Percentiles rank a stretch among this genome's conserved stretches.
These are phyloP conservation scores for Cyclospora cayetanensis DNA, from an alignment of 169 alveolate species.

Conservation along the genomic window DNA sequence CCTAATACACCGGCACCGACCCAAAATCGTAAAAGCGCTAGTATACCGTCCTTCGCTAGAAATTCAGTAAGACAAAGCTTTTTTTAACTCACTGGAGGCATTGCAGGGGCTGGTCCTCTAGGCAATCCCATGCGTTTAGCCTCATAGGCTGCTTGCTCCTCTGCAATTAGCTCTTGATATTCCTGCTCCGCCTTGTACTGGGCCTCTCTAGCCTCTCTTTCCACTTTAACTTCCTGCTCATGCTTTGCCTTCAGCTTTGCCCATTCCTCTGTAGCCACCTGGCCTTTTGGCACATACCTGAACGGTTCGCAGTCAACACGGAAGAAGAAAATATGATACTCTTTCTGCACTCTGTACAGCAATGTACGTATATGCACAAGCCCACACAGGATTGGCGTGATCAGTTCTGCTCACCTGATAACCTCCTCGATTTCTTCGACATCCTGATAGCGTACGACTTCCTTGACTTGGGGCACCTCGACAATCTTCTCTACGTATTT, in stretches of 20 bases:
- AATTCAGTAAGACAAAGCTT: no score
- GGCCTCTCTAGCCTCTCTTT: constrained; percentile 64
- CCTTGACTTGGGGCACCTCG: constrained; percentile 82
- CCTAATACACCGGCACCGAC: not conserved
- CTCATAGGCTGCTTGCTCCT: constrained; percentile 66
- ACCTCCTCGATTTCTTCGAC: constrained; percentile 82
- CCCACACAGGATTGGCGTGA: no score
- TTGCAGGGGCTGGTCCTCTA: not conserved
- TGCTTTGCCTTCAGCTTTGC: constrained; percentile 66
- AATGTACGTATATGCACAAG: not conserved
- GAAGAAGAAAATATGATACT: not conserved
- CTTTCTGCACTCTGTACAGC: not conserved
- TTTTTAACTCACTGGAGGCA: constrained; percentile 55
- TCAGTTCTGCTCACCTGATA: constrained; percentile 71
- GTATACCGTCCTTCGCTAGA: no score
- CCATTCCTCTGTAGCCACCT: constrained; percentile 75
- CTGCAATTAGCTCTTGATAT: constrained; percentile 53
- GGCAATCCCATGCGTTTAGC: constrained; percentile 62
- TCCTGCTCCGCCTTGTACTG: constrained; percentile 64
- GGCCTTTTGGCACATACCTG: constrained; percentile 81
- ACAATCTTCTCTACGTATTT: constrained; percentile 86
- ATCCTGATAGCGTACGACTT: constrained; percentile 80
- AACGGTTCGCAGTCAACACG: not conserved
- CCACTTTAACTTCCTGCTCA: constrained; percentile 63
- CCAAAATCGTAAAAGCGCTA: not conserved